Conservation (phyloP, 306 rosid genomes). For the Cicer cuneatum region DNA sequence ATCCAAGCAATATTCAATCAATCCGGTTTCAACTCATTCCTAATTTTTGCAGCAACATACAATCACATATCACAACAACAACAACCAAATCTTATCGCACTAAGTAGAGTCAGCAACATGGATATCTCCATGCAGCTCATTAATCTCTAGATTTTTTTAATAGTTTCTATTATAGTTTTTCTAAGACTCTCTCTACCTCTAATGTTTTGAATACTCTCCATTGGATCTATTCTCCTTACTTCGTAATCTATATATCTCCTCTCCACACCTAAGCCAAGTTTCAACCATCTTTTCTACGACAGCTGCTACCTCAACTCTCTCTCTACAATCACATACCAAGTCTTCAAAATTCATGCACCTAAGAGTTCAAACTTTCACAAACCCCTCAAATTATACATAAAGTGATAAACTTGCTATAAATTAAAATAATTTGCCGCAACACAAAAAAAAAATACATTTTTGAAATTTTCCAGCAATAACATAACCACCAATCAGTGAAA, state of each 20-base stretch:
- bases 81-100: too few species aligned
- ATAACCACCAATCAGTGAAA: not conserved
- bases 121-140: too few species aligned
- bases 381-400: conserved; percentile 2
- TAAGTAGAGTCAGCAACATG: too few species aligned
- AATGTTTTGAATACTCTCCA: too few species aligned
- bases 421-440: not conserved
- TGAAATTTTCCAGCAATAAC: not conserved
- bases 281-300: too few species aligned
- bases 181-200: too few species aligned
- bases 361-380: conserved; percentile 32
- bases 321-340: not conserved
- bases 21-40: not conserved
- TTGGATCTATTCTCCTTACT: too few species aligned
- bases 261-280: too few species aligned
- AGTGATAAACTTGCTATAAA: not conserved
- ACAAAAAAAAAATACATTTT: not conserved
- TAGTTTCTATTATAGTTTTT: too few species aligned
- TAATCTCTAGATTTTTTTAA: too few species aligned
- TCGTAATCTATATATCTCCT: too few species aligned
- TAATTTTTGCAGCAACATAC: not conserved
- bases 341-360: conserved; percentile 29
- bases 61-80: not conserved
- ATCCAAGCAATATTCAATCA: conserved; percentile 14
- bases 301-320: too few species aligned